Conservation (phyloP, 768 basidiomycete species). For the Strobilomyces dryophilus region DNA sequence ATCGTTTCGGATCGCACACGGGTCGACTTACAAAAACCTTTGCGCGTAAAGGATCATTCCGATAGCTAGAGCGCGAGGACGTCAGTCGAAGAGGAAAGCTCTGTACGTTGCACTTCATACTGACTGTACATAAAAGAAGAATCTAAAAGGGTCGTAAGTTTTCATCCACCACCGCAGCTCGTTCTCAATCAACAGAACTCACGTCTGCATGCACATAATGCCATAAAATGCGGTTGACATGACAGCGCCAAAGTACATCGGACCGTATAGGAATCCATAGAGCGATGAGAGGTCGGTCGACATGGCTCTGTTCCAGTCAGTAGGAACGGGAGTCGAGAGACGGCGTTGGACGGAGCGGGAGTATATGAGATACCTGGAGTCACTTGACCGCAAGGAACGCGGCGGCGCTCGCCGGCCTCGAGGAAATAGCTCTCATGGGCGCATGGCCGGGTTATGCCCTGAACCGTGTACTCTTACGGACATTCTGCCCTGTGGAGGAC, state of each 20-base stretch:
- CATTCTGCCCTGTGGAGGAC: too few relatives aligned
- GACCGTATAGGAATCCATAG: not conserved
- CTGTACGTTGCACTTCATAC: not conserved
- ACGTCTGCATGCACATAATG: constrained; percentile 8
- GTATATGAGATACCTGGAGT: too few relatives aligned
- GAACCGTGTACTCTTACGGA: too few relatives aligned
- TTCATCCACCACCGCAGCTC: too few relatives aligned
- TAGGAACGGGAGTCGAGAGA: not conserved
- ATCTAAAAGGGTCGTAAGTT: not conserved
- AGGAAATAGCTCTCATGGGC: too few relatives aligned
- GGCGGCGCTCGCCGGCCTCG: too few relatives aligned
- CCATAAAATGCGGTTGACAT: constrained; percentile 1
- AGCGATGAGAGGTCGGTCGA: not conserved
- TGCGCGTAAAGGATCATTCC: not conserved
- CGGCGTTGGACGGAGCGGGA: not conserved
- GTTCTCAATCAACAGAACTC: not conserved
- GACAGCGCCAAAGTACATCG: not conserved
- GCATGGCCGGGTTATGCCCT: too few relatives aligned
- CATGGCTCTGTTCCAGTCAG: not conserved
- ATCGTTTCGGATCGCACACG: not conserved
- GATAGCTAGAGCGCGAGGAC: not conserved
- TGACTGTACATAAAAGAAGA: not conserved
- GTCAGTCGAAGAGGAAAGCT: not conserved
- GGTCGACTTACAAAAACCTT: not conserved
- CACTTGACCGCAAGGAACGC: too few relatives aligned